phyloP scores from a whole-genome alignment of 2,329 filamentous ascomycete species.

The Fusarium keratoplasticum region DNA sequence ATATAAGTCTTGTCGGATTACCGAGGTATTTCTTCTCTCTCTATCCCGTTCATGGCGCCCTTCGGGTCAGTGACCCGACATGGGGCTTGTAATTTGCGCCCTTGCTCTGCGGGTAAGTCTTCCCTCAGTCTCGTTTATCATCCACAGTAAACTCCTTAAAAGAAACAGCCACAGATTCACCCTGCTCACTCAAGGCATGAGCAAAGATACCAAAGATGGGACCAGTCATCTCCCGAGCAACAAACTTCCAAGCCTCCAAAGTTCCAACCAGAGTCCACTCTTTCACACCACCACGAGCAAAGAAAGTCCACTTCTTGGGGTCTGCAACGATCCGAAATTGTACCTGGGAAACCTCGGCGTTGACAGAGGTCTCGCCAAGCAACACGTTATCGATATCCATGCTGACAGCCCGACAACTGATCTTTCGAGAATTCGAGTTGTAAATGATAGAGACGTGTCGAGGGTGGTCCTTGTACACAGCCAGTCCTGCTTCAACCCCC shows the following conservation, averaged over 20 bases:
- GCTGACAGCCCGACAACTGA: background rate
- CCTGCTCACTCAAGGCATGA: background rate
- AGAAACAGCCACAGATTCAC: background rate
- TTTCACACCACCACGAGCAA: background rate
- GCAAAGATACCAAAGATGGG: slow-evolving; percentile 23
- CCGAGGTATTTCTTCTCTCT: too few relatives aligned
- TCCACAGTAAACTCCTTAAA: background rate
- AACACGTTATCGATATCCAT: slow-evolving; percentile 1
- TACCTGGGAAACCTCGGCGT: background rate
- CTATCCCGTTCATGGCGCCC: background rate
- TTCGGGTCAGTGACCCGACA: background rate
- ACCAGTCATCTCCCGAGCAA: slow-evolving; percentile 15
- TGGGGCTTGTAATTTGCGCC: background rate
- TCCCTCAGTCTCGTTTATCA: background rate
- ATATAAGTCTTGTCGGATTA: too few relatives aligned
- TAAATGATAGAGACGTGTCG: slow-evolving; percentile 15
- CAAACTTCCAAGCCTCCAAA: slow-evolving; percentile 2
- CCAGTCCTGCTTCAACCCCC: slow-evolving; percentile 7
- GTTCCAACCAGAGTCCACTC: slow-evolving; percentile 18
- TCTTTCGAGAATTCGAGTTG: background rate
- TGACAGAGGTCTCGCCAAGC: background rate
- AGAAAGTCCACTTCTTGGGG: slow-evolving; percentile 14
- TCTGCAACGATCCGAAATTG: slow-evolving; percentile 5
- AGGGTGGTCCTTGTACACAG: slow-evolving; percentile 23
- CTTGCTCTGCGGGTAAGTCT: background rate